Evolutionary conservation across 192 early-diverging fungal species (phyloP).

Genomic region (Coemansia sp.): DNA sequence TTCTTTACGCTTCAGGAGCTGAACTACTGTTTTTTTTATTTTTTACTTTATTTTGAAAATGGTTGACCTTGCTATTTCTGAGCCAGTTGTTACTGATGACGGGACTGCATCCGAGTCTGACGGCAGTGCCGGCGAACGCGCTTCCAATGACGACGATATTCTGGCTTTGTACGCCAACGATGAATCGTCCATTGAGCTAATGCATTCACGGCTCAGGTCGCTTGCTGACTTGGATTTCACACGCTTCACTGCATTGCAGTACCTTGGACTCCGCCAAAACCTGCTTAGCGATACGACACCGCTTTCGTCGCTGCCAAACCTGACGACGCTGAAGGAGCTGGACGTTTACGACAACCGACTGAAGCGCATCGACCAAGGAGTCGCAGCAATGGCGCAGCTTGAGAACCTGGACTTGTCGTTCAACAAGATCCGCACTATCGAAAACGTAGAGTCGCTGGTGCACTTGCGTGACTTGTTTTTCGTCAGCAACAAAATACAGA

Average conservation of each 20-base stretch:
- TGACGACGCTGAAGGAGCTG: slow-evolving; percentile 66
- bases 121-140: background rate
- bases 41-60: background rate
- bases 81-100: background rate
- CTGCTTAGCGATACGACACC: slow-evolving; percentile 68
- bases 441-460: slow-evolving; percentile 60
- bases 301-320: slow-evolving; percentile 47
- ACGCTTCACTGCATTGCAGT: slow-evolving; percentile 55
- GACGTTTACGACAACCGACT: slow-evolving; percentile 98
- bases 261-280: slow-evolving; percentile 81
- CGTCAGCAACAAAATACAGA: slow-evolving; percentile 89
- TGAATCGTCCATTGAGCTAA: slow-evolving; percentile 43
- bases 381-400: slow-evolving; percentile 62
- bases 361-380: slow-evolving; percentile 60
- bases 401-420: slow-evolving; percentile 87
- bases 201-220: slow-evolving; percentile 32
- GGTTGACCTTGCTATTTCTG: background rate
- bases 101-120: background rate
- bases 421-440: slow-evolving; percentile 88
- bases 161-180: background rate
- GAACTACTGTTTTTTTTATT: too few species aligned
- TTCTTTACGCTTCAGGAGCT: too few species aligned
- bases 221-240: slow-evolving; percentile 24
- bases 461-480: slow-evolving; percentile 80
- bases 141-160: background rate